Conservation (phyloP, 2,329 filamentous ascomycete species). For the Lachnellula cervina region DNA sequence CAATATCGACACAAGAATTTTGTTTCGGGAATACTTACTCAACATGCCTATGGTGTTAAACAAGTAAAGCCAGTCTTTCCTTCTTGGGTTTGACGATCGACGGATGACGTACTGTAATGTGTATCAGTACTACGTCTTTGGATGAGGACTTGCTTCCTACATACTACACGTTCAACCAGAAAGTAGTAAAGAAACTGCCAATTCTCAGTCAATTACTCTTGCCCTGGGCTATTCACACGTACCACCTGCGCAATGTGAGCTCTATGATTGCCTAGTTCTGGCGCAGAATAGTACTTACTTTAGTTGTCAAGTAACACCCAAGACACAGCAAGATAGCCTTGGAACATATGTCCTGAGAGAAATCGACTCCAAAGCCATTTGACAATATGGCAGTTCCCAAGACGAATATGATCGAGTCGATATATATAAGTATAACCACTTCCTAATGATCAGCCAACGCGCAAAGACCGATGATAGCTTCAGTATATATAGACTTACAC, state of each 20-base stretch:
- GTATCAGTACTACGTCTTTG: neutral
- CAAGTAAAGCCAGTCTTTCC: slow-evolving; percentile 53
- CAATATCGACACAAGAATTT: neutral
- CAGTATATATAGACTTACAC: slow-evolving; percentile 16
- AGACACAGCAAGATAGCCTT: slow-evolving; percentile 57
- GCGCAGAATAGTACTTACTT: slow-evolving; percentile 38
- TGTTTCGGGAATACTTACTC: slow-evolving; percentile 27
- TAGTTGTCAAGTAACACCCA: slow-evolving; percentile 58
- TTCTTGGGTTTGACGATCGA: slow-evolving; percentile 44
- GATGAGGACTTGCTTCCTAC: neutral
- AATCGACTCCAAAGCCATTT: slow-evolving; percentile 52
- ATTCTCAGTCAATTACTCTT: neutral
- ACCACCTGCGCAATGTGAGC: slow-evolving; percentile 4
- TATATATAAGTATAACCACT: slow-evolving; percentile 58
- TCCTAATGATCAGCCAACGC: neutral
- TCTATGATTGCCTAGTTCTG: neutral
- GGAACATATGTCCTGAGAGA: slow-evolving; percentile 46
- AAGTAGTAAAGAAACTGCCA: slow-evolving; percentile 55
- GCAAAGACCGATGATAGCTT: neutral
- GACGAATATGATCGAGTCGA: slow-evolving; percentile 57
- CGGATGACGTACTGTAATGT: slow-evolving; percentile 44
- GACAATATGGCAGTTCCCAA: slow-evolving; percentile 52
- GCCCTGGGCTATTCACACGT: neutral
- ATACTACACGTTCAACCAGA: slow-evolving; percentile 57
- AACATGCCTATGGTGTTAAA: slow-evolving; percentile 59